Conservation (phyloP, 1,284 basidiomycete species). For the Naganishia albida region DNA sequence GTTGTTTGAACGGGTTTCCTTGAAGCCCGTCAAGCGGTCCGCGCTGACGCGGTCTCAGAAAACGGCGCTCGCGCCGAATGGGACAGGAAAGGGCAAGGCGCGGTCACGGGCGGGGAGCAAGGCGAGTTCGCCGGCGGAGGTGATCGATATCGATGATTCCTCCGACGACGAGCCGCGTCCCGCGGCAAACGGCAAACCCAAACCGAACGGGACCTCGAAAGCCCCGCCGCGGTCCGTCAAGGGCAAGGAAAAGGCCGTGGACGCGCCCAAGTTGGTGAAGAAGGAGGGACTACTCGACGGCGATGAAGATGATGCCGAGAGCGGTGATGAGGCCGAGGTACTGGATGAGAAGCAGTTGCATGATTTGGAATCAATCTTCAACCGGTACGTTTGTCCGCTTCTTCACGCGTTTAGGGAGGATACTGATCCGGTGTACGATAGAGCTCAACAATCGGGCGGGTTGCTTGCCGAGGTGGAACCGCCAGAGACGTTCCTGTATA, state of each 20-base stretch:
- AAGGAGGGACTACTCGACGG: neutral
- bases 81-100: constrained; percentile 2
- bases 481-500: constrained; percentile 73
- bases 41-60: constrained; percentile 50
- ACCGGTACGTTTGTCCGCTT: constrained; percentile 60
- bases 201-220: neutral
- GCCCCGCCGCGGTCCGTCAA: neutral
- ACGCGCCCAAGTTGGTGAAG: neutral
- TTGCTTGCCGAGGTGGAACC: constrained; percentile 80
- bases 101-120: constrained; percentile 18
- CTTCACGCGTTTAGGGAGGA: constrained; percentile 31
- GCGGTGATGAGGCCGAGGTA: constrained; percentile 65
- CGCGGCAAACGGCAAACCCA: constrained; percentile 28
- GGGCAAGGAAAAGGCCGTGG: constrained; percentile 16
- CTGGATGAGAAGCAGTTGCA: constrained; percentile 68
- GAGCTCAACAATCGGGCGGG: constrained; percentile 79
- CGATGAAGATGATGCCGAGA: constrained; percentile 59
- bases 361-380: constrained; percentile 72
- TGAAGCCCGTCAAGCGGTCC: constrained; percentile 50
- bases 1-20: constrained; percentile 51
- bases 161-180: constrained; percentile 17
- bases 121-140: constrained; percentile 21
- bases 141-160: constrained; percentile 24
- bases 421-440: constrained; percentile 48
- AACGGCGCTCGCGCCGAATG: constrained; percentile 34